Conservation (phyloP, 306 rosid species). For the Adenanthera pavonina region DNA sequence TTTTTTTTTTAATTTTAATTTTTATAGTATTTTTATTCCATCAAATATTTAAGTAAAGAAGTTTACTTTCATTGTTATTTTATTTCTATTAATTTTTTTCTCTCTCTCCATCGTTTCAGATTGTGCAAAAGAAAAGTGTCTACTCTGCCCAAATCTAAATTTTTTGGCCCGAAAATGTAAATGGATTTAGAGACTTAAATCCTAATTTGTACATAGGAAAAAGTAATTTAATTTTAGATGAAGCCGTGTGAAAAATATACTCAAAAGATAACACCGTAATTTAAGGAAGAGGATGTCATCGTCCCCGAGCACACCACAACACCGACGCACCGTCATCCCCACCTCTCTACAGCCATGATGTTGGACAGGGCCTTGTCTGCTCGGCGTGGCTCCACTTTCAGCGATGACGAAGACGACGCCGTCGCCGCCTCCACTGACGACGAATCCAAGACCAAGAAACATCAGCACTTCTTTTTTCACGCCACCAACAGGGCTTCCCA, state of each 20-base stretch:
- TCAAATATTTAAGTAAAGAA: too few relatives aligned
- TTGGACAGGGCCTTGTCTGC: constrained; percentile 72
- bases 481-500: constrained; percentile 56
- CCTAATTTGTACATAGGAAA: too few relatives aligned
- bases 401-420: constrained; percentile 45
- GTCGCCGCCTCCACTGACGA: constrained; percentile 41
- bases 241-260: not conserved
- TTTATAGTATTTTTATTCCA: too few relatives aligned
- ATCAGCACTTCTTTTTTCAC: constrained; percentile 51
- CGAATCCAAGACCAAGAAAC: constrained; percentile 74
- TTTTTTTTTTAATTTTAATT: too few relatives aligned
- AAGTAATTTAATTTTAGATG: not conserved
- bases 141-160: too few relatives aligned
- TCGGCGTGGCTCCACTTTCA: constrained; percentile 64
- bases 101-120: too few relatives aligned
- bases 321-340: constrained; percentile 39
- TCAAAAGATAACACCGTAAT: not conserved
- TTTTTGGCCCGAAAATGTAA: too few relatives aligned
- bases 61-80: too few relatives aligned
- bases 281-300: not conserved
- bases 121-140: too few relatives aligned
- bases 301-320: constrained; percentile 41
- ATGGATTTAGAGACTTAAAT: too few relatives aligned
- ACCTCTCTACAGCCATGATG: constrained; percentile 43
- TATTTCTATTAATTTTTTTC: too few relatives aligned